Conservation (phyloP, 1,284 basidiomycete species). For the Paramarasmius palmivorus region DNA sequence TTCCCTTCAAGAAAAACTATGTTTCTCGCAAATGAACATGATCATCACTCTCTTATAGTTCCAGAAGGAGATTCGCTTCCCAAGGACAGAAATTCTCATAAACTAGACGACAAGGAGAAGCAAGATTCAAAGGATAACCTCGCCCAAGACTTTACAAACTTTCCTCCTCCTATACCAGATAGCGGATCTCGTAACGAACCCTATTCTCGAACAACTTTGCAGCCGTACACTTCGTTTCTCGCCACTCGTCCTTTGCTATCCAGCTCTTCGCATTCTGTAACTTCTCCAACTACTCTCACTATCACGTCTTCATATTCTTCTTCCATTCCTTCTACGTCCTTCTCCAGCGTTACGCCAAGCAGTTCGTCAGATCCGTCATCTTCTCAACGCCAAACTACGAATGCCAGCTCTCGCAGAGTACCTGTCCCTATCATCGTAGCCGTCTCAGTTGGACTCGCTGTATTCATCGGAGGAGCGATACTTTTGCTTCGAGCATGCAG, state of each 20-base stretch:
- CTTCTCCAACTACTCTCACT: slow-evolving; percentile 13
- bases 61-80: neutral
- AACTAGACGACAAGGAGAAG: neutral
- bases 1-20: neutral
- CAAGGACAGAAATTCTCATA: neutral
- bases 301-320: neutral
- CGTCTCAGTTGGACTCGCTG: slow-evolving; percentile 55
- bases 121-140: neutral
- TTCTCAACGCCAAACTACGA: slow-evolving; percentile 14
- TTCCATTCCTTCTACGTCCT: neutral
- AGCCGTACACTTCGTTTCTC: slow-evolving; percentile 11
- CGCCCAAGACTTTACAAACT: slow-evolving; percentile 4
- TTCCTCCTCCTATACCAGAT: slow-evolving; percentile 17
- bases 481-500: slow-evolving; percentile 47
- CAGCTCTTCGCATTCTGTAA: slow-evolving; percentile 3
- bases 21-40: neutral
- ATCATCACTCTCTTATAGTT: neutral
- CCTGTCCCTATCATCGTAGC: slow-evolving; percentile 51
- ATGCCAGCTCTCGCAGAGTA: slow-evolving; percentile 25
- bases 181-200: slow-evolving; percentile 7
- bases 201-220: slow-evolving; percentile 5
- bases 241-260: slow-evolving; percentile 17
- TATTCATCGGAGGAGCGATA: slow-evolving; percentile 56
- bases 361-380: slow-evolving; percentile 7
- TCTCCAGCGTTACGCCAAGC: slow-evolving; percentile 9